Evolutionary conservation across 169 alveolate species (phyloP).

Genomic region (Sarcocystis neurona): DNA sequence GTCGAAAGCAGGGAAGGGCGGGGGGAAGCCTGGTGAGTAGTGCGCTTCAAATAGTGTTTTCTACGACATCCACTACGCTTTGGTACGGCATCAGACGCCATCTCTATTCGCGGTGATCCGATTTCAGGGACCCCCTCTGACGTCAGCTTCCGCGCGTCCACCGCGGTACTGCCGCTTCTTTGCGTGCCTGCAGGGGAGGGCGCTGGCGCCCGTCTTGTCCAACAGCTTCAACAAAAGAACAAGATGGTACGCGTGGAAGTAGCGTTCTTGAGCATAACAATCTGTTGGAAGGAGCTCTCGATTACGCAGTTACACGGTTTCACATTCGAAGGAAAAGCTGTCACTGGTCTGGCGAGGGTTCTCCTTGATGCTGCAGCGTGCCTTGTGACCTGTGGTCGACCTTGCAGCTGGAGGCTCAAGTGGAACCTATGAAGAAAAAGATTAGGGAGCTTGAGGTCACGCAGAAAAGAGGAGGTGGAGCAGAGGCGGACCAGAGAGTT

Average conservation of each 20-base stretch:
- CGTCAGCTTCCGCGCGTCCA: neutral
- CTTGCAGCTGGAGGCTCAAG: constrained; percentile 37
- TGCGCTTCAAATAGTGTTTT: no score
- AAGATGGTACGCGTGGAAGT: neutral
- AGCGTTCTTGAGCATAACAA: no score
- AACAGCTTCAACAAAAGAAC: constrained; percentile 27
- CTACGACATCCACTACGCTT: no score
- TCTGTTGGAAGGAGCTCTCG: no score
- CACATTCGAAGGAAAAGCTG: no score
- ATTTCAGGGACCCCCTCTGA: neutral
- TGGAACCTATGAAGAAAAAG: constrained; percentile 25
- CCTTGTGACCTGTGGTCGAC: no score
- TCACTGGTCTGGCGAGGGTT: no score
- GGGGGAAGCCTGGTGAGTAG: constrained; percentile 1
- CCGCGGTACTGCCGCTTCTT: no score
- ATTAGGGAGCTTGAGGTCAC: constrained; percentile 25
- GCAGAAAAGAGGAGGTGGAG: constrained; percentile 19
- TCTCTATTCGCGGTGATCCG: neutral
- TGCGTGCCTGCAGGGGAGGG: constrained; percentile 2
- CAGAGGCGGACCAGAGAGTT: constrained; percentile 14
- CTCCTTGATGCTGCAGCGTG: no score
- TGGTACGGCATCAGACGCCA: neutral
- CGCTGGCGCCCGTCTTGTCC: constrained; percentile 6
- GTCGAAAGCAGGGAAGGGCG: neutral
- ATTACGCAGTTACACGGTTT: no score